Percentiles rank a stretch among this genome's conserved stretches.
Evolutionary conservation across 768 basidiomycete species (phyloP).

Genomic region (Mycena vitilis): DNA sequence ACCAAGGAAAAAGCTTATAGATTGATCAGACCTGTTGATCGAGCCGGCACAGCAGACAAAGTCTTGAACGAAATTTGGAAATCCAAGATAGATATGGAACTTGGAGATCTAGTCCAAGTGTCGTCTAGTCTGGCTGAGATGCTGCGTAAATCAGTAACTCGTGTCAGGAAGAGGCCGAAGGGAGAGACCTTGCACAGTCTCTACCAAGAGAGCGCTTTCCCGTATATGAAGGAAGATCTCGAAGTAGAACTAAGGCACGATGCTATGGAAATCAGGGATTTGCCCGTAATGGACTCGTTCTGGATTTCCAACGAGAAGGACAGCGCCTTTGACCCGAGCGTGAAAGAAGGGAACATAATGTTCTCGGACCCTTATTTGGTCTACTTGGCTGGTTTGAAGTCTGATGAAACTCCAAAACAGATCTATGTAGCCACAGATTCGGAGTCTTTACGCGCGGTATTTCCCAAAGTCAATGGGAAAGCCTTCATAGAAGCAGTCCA

Average conservation of each 20-base stretch:
- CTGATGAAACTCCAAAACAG: neutral
- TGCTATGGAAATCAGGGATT: neutral
- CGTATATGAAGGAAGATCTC: constrained; percentile 9
- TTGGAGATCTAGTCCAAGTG: neutral
- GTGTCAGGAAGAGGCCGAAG: neutral
- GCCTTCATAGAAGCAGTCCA: neutral
- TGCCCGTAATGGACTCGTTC: neutral
- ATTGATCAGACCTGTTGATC: neutral
- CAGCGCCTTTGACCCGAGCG: neutral
- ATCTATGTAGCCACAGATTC: neutral
- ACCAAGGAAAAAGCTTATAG: neutral
- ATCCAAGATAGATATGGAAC: neutral
- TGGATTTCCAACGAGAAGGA: constrained; percentile 4
- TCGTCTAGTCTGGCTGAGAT: neutral
- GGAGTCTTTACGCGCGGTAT: neutral
- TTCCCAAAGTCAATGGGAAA: neutral
- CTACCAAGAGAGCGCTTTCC: neutral
- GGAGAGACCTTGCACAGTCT: neutral
- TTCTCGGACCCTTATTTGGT: neutral
- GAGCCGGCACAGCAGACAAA: neutral
- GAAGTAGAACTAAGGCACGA: neutral
- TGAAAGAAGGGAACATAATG: neutral
- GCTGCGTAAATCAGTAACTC: neutral
- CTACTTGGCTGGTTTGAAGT: constrained; percentile 29
- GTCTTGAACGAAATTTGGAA: neutral